Percentiles rank a stretch among this genome's conserved stretches.
Conservation (phyloP, 768 basidiomycete species). For the Amanita polypyramis region DNA sequence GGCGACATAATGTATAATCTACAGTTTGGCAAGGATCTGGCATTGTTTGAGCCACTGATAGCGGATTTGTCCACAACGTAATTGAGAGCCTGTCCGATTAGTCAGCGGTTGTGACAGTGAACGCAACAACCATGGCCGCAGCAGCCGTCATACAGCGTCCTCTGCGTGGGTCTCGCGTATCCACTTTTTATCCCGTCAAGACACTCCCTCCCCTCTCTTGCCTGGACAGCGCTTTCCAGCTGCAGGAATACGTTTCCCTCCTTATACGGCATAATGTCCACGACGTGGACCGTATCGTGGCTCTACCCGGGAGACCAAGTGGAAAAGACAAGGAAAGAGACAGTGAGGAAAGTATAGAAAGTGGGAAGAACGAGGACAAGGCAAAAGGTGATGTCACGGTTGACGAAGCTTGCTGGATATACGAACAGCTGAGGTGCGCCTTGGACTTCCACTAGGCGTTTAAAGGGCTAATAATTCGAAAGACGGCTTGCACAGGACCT, state of each 20-base stretch:
- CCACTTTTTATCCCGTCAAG: constrained; percentile 73
- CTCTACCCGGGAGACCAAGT: constrained; percentile 50
- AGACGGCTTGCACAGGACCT: constrained; percentile 87
- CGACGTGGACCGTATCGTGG: constrained; percentile 74
- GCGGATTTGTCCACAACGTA: too few species aligned
- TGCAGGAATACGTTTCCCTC: constrained; percentile 89
- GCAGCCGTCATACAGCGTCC: constrained; percentile 49
- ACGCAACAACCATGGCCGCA: constrained; percentile 19
- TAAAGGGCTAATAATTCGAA: not conserved
- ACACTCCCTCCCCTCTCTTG: constrained; percentile 56
- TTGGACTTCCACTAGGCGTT: not conserved
- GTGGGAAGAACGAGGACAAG: constrained; percentile 17
- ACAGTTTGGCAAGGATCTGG: too few species aligned
- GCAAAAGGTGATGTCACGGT: constrained; percentile 45
- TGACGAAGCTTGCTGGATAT: constrained; percentile 81
- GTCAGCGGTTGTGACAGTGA: not conserved
- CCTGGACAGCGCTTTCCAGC: constrained; percentile 86
- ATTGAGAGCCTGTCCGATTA: too few species aligned
- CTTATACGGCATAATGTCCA: constrained; percentile 82
- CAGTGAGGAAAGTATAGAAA: constrained; percentile 15
- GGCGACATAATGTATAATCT: too few species aligned
- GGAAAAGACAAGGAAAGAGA: constrained; percentile 17
- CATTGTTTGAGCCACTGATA: too few species aligned
- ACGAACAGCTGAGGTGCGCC: constrained; percentile 41
- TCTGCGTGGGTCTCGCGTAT: constrained; percentile 65